Percentiles rank a stretch among this genome's conserved stretches.
phyloP scores from a whole-genome alignment of 2,329 filamentous ascomycete genomes.

The Aureobasidium uvarum region DNA sequence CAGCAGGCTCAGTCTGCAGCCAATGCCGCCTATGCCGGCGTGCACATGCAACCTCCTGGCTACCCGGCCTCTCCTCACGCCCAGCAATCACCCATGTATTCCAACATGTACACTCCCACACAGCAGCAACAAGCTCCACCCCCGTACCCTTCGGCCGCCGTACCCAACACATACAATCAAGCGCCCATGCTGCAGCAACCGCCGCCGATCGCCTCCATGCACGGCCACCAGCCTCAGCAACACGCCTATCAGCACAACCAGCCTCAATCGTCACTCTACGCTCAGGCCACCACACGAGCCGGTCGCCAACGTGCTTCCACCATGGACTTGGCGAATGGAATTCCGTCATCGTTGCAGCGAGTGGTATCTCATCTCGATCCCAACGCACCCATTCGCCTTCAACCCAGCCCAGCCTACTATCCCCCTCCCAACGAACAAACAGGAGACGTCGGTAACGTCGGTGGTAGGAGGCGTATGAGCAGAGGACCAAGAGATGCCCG shows the following conservation, averaged over 20 bases:
- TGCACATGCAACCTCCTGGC: slow-evolving; percentile 54
- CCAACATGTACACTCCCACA: slow-evolving; percentile 65
- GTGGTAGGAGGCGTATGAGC: slow-evolving; percentile 66
- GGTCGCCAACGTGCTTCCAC: slow-evolving; percentile 89
- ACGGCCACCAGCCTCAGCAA: slow-evolving; percentile 43
- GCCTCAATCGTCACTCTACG: slow-evolving; percentile 68
- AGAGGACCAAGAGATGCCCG: slow-evolving; percentile 50
- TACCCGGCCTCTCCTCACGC: slow-evolving; percentile 44
- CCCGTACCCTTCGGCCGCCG: slow-evolving; percentile 61
- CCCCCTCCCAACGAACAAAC: slow-evolving; percentile 81
- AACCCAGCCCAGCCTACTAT: slow-evolving; percentile 96
- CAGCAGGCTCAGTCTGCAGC: slow-evolving; percentile 37
- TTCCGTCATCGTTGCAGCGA: slow-evolving; percentile 86
- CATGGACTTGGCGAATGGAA: slow-evolving; percentile 78
- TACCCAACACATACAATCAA: slow-evolving; percentile 60
- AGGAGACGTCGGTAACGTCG: slow-evolving; percentile 61
- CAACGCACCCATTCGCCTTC: slow-evolving; percentile 86
- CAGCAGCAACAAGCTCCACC: slow-evolving; percentile 68
- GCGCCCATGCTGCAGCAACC: slow-evolving; percentile 65
- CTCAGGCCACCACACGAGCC: slow-evolving; percentile 72
- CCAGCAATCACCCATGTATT: slow-evolving; percentile 56
- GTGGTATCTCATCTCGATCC: slow-evolving; percentile 96
- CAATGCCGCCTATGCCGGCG: slow-evolving; percentile 60
- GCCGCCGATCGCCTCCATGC: slow-evolving; percentile 41
- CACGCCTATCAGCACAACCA: slow-evolving; percentile 35